These are phyloP conservation scores for Lunasporangiospora selenospora DNA, from an alignment of 192 early-diverging fungal genomes.

Conservation along the genomic window DNA sequence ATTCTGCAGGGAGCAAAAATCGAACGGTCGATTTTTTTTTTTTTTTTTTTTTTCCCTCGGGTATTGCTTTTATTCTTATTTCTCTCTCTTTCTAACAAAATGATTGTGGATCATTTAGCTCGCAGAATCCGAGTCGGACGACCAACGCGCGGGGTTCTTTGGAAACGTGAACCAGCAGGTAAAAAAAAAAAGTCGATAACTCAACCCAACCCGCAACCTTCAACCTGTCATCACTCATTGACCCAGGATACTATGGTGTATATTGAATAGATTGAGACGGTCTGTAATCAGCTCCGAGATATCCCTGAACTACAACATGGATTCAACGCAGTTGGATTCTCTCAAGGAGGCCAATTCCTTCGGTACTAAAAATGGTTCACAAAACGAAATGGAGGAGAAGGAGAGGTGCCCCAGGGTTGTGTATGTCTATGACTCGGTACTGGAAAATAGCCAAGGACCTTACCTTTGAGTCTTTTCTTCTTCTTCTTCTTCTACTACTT, in stretches of 20 bases:
- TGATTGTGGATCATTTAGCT: slow-evolving; percentile 2
- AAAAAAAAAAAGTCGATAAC: too few relatives aligned
- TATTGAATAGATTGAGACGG: slow-evolving; percentile 64
- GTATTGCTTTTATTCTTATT: not conserved
- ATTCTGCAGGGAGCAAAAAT: too few relatives aligned
- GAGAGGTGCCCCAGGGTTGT: slow-evolving; percentile 19
- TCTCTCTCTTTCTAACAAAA: not conserved
- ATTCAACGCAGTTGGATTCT: slow-evolving; percentile 94
- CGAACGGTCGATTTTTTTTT: too few relatives aligned
- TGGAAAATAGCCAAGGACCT: not conserved
- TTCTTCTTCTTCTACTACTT: slow-evolving; percentile 51
- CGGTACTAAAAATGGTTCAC: slow-evolving; percentile 15
- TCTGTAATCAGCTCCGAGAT: slow-evolving; percentile 70
- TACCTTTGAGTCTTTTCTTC: not conserved
- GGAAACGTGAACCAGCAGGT: slow-evolving; percentile 84
- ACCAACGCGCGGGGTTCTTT: slow-evolving; percentile 86
- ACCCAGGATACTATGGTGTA: too few relatives aligned
- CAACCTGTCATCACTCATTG: too few relatives aligned
- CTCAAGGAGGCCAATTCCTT: slow-evolving; percentile 65
- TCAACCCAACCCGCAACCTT: too few relatives aligned
- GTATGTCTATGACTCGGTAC: not conserved
- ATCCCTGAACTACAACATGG: slow-evolving; percentile 71
- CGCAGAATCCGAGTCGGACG: slow-evolving; percentile 63
- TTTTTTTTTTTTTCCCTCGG: not conserved
- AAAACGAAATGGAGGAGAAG: slow-evolving; percentile 13